phyloP scores from a whole-genome alignment of 768 basidiomycete species.

The Boletus speciosus region DNA sequence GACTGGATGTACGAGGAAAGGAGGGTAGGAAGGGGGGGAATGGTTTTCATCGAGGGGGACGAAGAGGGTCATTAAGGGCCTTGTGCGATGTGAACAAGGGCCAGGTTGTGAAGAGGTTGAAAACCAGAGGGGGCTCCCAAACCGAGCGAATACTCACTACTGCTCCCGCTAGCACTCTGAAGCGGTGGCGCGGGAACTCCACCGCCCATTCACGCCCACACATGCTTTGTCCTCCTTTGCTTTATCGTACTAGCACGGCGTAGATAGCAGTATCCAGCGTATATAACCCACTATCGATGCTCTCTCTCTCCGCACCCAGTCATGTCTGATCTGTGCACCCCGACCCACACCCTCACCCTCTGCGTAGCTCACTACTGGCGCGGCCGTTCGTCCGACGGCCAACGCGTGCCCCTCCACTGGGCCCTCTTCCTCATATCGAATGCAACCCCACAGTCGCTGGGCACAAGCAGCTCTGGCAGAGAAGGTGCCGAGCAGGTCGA shows the following conservation, averaged over 20 bases:
- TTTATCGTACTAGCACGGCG: conserved; percentile 12
- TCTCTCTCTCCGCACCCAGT: background rate
- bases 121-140: conserved; percentile 21
- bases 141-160: conserved; percentile 7
- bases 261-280: conserved; percentile 1
- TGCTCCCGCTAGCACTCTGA: too few species aligned
- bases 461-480: conserved; percentile 19
- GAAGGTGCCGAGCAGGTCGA: conserved; percentile 23
- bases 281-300: conserved; percentile 1
- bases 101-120: conserved; percentile 21
- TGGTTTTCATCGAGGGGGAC: conserved; percentile 54
- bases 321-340: conserved; percentile 17
- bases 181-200: conserved; percentile 31
- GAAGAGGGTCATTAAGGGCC: conserved; percentile 56
- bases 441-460: conserved; percentile 21
- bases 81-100: conserved; percentile 26
- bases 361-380: conserved; percentile 33
- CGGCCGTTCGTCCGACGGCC: conserved; percentile 17
- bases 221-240: conserved; percentile 11
- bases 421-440: conserved; percentile 29
- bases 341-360: conserved; percentile 19
- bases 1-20: conserved; percentile 51
- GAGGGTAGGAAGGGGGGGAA: conserved; percentile 46
- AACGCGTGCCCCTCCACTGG: conserved; percentile 28
- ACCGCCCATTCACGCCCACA: background rate